These are phyloP conservation scores for Taphrina communis DNA, from an alignment of 1,139 yeast genomes.

Conservation along the genomic window DNA sequence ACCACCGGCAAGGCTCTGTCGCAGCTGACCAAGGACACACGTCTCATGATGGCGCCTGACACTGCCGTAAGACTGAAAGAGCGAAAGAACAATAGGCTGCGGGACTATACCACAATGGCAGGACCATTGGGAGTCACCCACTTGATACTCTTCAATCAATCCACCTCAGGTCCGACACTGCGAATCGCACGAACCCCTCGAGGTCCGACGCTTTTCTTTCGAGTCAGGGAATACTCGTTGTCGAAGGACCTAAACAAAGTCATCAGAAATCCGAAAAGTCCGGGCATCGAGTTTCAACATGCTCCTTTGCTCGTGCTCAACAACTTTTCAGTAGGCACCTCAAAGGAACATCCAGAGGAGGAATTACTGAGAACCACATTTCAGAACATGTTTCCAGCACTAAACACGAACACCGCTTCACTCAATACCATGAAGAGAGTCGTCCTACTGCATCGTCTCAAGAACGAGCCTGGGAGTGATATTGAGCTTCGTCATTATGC, in stretches of 20 bases:
- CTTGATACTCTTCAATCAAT: slow-evolving; percentile 82
- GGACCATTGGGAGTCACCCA: slow-evolving; percentile 96
- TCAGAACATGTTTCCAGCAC: slow-evolving; percentile 95
- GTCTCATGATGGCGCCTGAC: slow-evolving; percentile 94
- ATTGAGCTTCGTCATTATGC: slow-evolving; percentile 90
- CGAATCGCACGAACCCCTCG: slow-evolving; percentile 87
- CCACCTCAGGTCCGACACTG: slow-evolving; percentile 76
- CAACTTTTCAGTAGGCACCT: slow-evolving; percentile 46
- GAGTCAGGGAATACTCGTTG: slow-evolving; percentile 75
- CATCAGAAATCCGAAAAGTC: slow-evolving; percentile 72
- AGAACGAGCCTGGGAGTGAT: slow-evolving; percentile 68
- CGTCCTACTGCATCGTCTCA: slow-evolving; percentile 67
- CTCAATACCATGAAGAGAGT: slow-evolving; percentile 81
- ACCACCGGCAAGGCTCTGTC: slow-evolving; percentile 79
- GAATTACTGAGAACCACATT: slow-evolving; percentile 85
- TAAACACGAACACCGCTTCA: slow-evolving; percentile 77
- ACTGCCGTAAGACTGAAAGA: slow-evolving; percentile 89
- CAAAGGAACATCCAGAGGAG: slow-evolving; percentile 55
- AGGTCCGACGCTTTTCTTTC: slow-evolving; percentile 92
- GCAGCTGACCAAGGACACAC: slow-evolving; percentile 83
- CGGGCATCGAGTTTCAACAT: slow-evolving; percentile 64
- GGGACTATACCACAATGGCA: slow-evolving; percentile 93
- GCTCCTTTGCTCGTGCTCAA: slow-evolving; percentile 83
- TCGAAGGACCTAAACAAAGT: slow-evolving; percentile 78
- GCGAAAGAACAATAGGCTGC: slow-evolving; percentile 80